Conservation (phyloP, 2,329 filamentous ascomycete genomes). For the Claviceps maximensis region DNA sequence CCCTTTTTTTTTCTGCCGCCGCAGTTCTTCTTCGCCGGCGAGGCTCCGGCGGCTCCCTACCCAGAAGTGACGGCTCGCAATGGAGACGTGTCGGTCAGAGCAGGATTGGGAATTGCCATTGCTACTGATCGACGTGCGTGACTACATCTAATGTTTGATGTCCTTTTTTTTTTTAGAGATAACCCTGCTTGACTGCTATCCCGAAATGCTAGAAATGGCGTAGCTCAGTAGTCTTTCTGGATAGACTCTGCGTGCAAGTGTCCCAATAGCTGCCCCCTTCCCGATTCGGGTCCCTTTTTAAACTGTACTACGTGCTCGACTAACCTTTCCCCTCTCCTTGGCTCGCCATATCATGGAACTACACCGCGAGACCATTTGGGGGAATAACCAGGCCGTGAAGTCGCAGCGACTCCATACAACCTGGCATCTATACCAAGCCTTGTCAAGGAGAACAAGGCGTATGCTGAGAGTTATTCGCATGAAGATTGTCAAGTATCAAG, state of each 20-base stretch:
- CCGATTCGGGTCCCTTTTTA: too few species aligned
- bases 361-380: too few species aligned
- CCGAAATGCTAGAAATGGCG: too few species aligned
- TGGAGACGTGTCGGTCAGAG: background rate
- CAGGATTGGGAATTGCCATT: background rate
- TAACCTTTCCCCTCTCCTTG: background rate
- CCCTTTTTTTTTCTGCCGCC: background rate
- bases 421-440: too few species aligned
- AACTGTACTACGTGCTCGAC: background rate
- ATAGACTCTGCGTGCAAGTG: constrained; percentile 1
- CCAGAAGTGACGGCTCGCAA: background rate
- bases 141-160: too few species aligned
- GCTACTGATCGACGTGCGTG: background rate
- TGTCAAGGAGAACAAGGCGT: too few species aligned
- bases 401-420: too few species aligned
- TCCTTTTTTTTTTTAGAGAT: too few species aligned
- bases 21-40: background rate
- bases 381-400: too few species aligned
- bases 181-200: background rate
- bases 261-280: background rate
- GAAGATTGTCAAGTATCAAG: too few species aligned
- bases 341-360: background rate
- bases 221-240: too few species aligned
- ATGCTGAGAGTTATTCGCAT: too few species aligned
- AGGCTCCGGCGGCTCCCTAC: background rate